phyloP scores from a whole-genome alignment of 2,329 filamentous ascomycete species.

The Curvularia sp. region DNA sequence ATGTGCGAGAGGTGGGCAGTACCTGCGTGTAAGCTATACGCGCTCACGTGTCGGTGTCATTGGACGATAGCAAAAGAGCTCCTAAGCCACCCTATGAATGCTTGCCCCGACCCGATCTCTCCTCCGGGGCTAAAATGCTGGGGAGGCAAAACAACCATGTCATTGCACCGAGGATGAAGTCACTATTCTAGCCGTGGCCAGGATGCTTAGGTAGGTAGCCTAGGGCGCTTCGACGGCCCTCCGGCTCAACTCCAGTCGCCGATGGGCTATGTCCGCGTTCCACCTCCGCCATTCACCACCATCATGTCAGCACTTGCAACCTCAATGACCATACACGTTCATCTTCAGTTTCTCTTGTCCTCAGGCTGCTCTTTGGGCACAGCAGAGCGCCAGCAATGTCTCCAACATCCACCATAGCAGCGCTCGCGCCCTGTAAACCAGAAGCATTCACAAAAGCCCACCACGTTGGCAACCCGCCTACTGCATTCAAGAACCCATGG shows the following conservation, averaged over 20 bases:
- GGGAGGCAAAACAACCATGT: not conserved
- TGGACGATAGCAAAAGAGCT: slow-evolving; percentile 37
- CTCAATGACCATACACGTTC: slow-evolving; percentile 14
- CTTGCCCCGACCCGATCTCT: slow-evolving; percentile 21
- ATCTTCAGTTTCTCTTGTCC: not conserved
- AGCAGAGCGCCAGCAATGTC: slow-evolving; percentile 23
- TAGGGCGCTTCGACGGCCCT: not conserved
- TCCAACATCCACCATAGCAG: slow-evolving; percentile 20
- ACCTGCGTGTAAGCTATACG: slow-evolving; percentile 39
- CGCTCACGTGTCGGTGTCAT: slow-evolving; percentile 43
- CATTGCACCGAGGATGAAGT: slow-evolving; percentile 2
- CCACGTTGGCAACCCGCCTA: slow-evolving; percentile 55
- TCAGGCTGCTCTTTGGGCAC: slow-evolving; percentile 23
- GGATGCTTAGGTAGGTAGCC: no score
- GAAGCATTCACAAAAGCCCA: slow-evolving; percentile 45
- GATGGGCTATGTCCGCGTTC: slow-evolving; percentile 23
- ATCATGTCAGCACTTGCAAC: slow-evolving; percentile 21
- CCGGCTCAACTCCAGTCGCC: slow-evolving; percentile 11
- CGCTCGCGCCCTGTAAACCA: slow-evolving; percentile 31
- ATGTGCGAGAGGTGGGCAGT: slow-evolving; percentile 31
- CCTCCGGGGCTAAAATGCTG: slow-evolving; percentile 25
- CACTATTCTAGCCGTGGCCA: not conserved
- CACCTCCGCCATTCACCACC: slow-evolving; percentile 4
- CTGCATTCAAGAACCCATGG: slow-evolving; percentile 60
- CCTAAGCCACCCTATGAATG: slow-evolving; percentile 24